Conservation (phyloP, 345 rosid genomes). For the Eucalyptus cladocalyx region DNA sequence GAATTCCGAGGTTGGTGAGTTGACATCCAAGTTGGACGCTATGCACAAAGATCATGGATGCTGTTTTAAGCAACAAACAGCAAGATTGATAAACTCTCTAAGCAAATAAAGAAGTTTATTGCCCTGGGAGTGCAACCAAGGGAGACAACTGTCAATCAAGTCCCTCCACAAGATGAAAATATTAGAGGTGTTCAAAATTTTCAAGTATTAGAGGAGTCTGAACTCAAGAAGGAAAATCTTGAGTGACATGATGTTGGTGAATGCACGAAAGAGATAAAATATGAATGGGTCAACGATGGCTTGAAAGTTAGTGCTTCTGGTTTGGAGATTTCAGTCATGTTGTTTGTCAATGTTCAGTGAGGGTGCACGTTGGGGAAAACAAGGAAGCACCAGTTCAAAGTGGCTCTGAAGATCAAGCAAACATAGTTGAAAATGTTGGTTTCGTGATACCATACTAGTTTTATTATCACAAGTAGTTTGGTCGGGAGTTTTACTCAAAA, state of each 20-base stretch:
- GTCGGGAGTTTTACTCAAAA: neutral
- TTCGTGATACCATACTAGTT: neutral
- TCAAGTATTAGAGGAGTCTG: neutral
- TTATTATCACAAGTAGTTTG: neutral
- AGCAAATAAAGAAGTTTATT: neutral
- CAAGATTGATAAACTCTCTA: neutral
- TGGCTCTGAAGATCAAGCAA: neutral
- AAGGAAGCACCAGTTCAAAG: neutral
- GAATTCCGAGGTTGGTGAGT: neutral
- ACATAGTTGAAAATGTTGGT: neutral
- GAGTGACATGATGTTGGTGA: neutral
- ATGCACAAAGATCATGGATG: neutral
- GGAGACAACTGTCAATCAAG: neutral
- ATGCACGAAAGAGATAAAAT: neutral
- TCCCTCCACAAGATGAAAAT: neutral
- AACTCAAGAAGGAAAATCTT: neutral
- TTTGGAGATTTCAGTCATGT: neutral
- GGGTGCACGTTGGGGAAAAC: neutral
- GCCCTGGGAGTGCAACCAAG: neutral
- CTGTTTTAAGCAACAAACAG: neutral
- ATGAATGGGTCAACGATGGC: neutral
- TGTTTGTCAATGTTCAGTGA: neutral
- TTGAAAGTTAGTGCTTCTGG: neutral
- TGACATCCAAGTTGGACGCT: neutral
- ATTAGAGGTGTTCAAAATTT: neutral